Evolutionary conservation across 2,329 filamentous ascomycete species (phyloP), one percentile per base, ranked within the genome.

Genomic region (Cordyceps javanica): DNA sequence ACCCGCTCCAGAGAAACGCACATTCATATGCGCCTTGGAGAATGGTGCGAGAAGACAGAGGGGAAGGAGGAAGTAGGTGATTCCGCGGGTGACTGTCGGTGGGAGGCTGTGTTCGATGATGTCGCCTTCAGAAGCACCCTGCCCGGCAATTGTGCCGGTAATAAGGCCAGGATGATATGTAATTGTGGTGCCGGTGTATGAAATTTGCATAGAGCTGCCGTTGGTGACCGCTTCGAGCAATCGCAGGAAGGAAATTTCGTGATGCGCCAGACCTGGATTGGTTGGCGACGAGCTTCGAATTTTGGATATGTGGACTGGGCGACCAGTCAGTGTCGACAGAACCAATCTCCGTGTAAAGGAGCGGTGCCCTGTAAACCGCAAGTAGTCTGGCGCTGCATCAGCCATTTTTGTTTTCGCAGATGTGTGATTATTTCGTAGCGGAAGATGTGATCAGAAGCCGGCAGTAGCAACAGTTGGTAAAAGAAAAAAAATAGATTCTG

Each of bases 221-320:
- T 99, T 99, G 68, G 94, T 99, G 66, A 99, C 82, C 64, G 90
- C 83, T 73, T 97, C 94, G 68, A 99, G 86, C 19, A 99, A 88
- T 58, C 94, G 92, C 32, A 99, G 82, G 73, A 99, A 93, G 48
- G 94, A 97, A 67, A 97, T 87, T 75, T 99, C 94, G 76, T 96
- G 89, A 50, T 91, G 87, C 55, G 90, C 88, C 56, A 99, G 88
- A 67, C 94, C 94, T 1, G 94, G 92, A 66, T 89, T 87, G 41
- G 90, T 92, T 48, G 89, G 87, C 42, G 91, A 96, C 16, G 88
- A 85, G 63, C 90, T 86, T 67, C 94, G 90, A 75, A 99, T 97
- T 73, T 94, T 89, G 55, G 93, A 94, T 70, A 99, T 93, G 74
- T 93, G 91, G 57, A 97, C 77, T 2, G 94, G 86, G 38, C 88